Conservation (phyloP, 495 filamentous ascomycete species). For the Aspergillus mulundensis region DNA sequence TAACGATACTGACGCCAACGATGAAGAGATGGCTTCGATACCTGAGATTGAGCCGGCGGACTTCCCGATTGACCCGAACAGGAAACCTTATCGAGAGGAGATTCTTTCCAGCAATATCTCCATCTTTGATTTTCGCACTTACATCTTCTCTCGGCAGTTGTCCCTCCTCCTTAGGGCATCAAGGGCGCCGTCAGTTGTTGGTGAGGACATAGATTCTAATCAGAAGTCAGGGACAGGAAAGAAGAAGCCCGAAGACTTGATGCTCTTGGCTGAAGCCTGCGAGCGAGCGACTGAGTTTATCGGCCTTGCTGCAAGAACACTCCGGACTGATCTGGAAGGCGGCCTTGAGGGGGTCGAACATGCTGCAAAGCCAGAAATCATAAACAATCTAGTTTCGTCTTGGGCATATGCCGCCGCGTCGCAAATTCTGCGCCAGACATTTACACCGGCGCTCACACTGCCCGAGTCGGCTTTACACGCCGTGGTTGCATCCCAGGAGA, state of each 20-base stretch:
- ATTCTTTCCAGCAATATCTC: slow-evolving; percentile 96
- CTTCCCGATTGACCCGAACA: slow-evolving; percentile 63
- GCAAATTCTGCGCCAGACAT: slow-evolving; percentile 73
- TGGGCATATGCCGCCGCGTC: slow-evolving; percentile 78
- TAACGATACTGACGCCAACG: slow-evolving; percentile 5
- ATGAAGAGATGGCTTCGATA: slow-evolving; percentile 20
- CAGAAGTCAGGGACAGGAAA: slow-evolving; percentile 19
- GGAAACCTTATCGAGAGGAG: slow-evolving; percentile 84
- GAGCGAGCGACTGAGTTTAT: slow-evolving; percentile 76
- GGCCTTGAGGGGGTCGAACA: slow-evolving; percentile 34
- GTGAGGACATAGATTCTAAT: slow-evolving; percentile 15
- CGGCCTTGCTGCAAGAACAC: slow-evolving; percentile 66
- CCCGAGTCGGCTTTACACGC: slow-evolving; percentile 52
- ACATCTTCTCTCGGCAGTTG: slow-evolving; percentile 88
- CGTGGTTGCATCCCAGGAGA: slow-evolving; percentile 35
- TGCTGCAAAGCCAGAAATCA: slow-evolving; percentile 44
- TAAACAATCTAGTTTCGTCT: slow-evolving; percentile 78
- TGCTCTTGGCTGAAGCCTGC: slow-evolving; percentile 75
- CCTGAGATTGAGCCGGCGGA: slow-evolving; percentile 32
- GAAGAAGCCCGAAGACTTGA: slow-evolving; percentile 68
- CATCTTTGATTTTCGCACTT: slow-evolving; percentile 93
- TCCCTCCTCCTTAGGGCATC: slow-evolving; percentile 77
- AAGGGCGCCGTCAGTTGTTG: slow-evolving; percentile 48
- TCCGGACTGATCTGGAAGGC: slow-evolving; percentile 65
- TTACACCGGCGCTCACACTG: slow-evolving; percentile 62